These are phyloP conservation scores for Amaranthus tricolor DNA, from an alignment of 179 eudicot species.

Conservation along the genomic window DNA sequence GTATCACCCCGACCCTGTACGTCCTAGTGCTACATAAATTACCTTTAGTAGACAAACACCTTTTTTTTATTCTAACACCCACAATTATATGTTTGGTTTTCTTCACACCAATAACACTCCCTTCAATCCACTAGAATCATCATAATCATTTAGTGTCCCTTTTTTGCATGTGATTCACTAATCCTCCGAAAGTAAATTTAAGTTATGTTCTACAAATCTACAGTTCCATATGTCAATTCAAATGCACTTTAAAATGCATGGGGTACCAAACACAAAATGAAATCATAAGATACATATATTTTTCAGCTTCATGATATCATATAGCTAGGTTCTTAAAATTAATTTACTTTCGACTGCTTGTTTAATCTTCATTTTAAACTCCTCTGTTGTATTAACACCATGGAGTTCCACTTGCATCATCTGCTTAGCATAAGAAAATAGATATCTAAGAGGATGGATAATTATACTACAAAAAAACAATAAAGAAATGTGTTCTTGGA, in stretches of 20 bases:
- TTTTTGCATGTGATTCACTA: neutral
- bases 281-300: neutral
- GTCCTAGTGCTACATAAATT: neutral
- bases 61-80: neutral
- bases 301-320: neutral
- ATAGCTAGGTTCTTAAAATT: neutral
- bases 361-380: slow-evolving; percentile 57
- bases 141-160: neutral
- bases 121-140: too few species aligned
- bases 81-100: neutral
- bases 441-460: neutral
- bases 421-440: slow-evolving; percentile 40
- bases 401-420: slow-evolving; percentile 69
- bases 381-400: slow-evolving; percentile 51
- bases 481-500: neutral
- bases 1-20: too few species aligned
- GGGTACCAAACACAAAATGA: neutral
- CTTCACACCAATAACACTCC: neutral
- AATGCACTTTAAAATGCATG: neutral
- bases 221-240: neutral
- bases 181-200: neutral
- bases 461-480: neutral
- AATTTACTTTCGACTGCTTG: slow-evolving; percentile 61
- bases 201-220: neutral
- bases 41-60: neutral